Evolutionary conservation across 164 flowering plant species (phyloP), one percentile per base, ranked within the genome.

Genomic region (Annona cherimola): DNA sequence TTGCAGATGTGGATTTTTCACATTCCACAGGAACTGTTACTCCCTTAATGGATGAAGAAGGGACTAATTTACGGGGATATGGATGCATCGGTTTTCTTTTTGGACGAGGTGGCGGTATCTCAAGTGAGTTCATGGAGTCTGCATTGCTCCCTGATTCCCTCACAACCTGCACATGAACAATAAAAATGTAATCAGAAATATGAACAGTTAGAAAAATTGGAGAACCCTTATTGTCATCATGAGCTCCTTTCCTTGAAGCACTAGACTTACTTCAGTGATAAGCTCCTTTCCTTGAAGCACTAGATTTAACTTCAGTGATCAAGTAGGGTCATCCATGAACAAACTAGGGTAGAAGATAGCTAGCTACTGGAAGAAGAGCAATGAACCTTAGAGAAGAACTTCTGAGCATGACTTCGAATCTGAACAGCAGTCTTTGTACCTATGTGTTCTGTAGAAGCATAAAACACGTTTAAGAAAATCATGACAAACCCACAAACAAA

Each of bases 361-460:
- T 67, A 64, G 78, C 61, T 66, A 43, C 68, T 74, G 76, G 68
- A 66, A 74, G 67, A 64, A 64, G 66, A 72, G 69, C 66, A 66
- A 54, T 76, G 66, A 69, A 92, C 97, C 97, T 92, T 90, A 46
- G 96, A 86, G 80, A 92, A 92, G 75, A 92, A 90, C 75, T 92
- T 92, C 75, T 92, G 97, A 66, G 97, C 97, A 85, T 92, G 97
- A 78, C 97, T 92, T 75, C 97, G 87, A 67, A 92, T 92, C 77
- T 92, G 97, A 81, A 92, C 94, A 3, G 97, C 94, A 70, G 94
- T 92, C 82, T 92, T 92, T 57, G 91, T 83, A 46, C 96, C 90
- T 61, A 90, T 83, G 75, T 89, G 92, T 68, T 89, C 97, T 92
- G 94, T 79, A 79, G 35, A 71, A 67, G 55, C 14, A 78, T 0